Base-by-base conservation (phyloP, 2,329 filamentous ascomycete genomes). In the Colletotrichum falcatum region DNA sequence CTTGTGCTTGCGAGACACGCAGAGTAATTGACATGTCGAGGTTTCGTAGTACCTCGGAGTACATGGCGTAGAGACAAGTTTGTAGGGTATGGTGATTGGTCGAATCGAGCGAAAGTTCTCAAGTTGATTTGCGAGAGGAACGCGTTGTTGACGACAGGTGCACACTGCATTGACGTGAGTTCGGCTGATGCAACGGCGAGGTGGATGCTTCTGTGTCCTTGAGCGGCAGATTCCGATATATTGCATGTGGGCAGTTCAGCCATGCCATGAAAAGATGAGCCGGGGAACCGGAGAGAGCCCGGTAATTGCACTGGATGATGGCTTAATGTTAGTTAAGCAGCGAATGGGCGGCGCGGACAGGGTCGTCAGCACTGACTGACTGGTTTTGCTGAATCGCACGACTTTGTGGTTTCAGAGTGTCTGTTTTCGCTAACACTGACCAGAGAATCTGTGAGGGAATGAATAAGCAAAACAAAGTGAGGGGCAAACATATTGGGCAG, bases 201-300 rank as follows among this genome's bases (percentile, higher is more conserved):
- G 28, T 49, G 28, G 16, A 20, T 12, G 55, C 20, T 23, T 53
- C 42, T 46, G 46, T 16, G 14, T 6, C 16, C 35, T 26, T 2
- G 39, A n/a, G 35, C 8, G 46, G 33, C 18, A 30, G 33, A 23
- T n/a, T 28, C 48, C 16, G 60, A 42, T 48, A 30, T 14, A 26
- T 26, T 16, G 33, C 20, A 51, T 33, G 23, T 30, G 26, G n/a
- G 30, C 30, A 35, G 30, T 39, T 26, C 20, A 23, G 59, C n/a
- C 30, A 20, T 44, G 44, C 51, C 28, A 35, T 62, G 42, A 33
- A 53, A 59, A 59, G 51, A n/a, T n/a, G n/a, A 67, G 33, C 67
- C 67, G 63, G 58, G 58, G 28, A 59, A 58, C 56, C 64, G 64
- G 58, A 53, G 67, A 46, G 35, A 26, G 58, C 58, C 53, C 58